phyloP scores from a whole-genome alignment of 2,329 filamentous ascomycete species.

The Phialemonium atrogriseum region DNA sequence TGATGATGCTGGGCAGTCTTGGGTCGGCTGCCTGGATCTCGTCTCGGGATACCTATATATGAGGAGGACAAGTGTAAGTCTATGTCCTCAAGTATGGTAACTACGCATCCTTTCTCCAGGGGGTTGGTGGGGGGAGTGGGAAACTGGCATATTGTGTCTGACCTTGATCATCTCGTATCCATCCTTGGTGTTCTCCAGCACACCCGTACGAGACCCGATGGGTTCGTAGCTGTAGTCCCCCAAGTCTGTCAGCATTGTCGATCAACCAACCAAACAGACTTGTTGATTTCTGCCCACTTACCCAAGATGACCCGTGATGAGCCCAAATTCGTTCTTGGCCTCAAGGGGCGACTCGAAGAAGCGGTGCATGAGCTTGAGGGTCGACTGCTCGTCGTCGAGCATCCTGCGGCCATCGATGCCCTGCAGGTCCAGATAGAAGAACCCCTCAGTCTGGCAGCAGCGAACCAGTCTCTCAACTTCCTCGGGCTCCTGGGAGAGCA shows the following conservation, averaged over 20 bases:
- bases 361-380: constrained; percentile 44
- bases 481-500: constrained; percentile 45
- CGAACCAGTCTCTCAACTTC: constrained; percentile 43
- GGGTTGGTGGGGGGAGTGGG: too few species aligned
- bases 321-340: constrained; percentile 47
- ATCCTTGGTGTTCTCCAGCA: constrained; percentile 37
- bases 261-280: not conserved
- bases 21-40: constrained; percentile 39
- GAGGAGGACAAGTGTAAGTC: too few species aligned
- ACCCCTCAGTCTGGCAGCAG: constrained; percentile 41
- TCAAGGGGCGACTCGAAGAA: constrained; percentile 46
- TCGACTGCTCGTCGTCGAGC: constrained; percentile 43
- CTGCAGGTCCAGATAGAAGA: constrained; percentile 47
- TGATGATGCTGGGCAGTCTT: constrained; percentile 36
- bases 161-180: constrained; percentile 47
- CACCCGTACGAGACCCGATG: constrained; percentile 38
- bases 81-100: too few species aligned
- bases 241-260: too few species aligned
- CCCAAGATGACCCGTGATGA: constrained; percentile 44
- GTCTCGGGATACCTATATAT: constrained; percentile 32
- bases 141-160: constrained; percentile 4
- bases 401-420: constrained; percentile 44
- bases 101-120: too few species aligned
- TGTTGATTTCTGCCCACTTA: constrained; percentile 18
- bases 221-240: constrained; percentile 37